Base-by-base conservation (phyloP, 768 basidiomycete genomes). In the Cubamyces sp. region DNA sequence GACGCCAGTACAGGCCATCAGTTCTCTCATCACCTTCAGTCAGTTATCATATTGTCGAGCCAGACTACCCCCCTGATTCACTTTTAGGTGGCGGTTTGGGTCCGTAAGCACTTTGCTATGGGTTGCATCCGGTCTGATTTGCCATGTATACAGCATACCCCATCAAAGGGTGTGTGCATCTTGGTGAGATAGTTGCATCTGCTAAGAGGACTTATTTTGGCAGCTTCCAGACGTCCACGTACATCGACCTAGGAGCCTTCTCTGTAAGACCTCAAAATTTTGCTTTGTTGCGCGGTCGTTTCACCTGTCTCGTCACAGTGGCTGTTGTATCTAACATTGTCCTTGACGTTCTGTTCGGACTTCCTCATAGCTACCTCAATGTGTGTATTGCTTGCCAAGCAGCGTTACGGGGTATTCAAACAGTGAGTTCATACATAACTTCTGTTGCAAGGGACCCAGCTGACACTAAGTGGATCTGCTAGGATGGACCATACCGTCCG, bases 251-350 rank as follows among this genome's bases (percentile, higher is more conserved):
- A 15, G 26, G 45, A 4, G 26, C 42, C n/a, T 65, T 69, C 5
- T 71, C 68, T 11, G 68, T 68, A 19, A 45, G 57, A 45, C 4
- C 19, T 23, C 11, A 5, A 1, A 3, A 5, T 1, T 42, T 7
- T 21, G 5, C 5, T 6, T 14, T 49, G 3, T 6, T 4, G 9
- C 12, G 1, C 30, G 15, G 4, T 34, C 6, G 30, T 3, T 16
- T 43, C 6, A 37, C 30, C 40, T 7, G 14, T 16, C 19, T 7
- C 12, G 15, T 19, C 30, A 5, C 34, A 70, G 69, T 67, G 60
- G 58, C 61, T 72, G 21, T 30, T 72, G 14, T 72, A 72, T 43
- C 39, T 60, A 8, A 67, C 66, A 21, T 60, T 72, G 12, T 67
- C 65, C 16, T 53, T 66, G 19, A 66, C 67, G 2, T 64, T 67